Percentiles rank a stretch among this genome's conserved stretches.
phyloP scores from a whole-genome alignment of 1,139 yeast species.

The Ashbya aceris region DNA sequence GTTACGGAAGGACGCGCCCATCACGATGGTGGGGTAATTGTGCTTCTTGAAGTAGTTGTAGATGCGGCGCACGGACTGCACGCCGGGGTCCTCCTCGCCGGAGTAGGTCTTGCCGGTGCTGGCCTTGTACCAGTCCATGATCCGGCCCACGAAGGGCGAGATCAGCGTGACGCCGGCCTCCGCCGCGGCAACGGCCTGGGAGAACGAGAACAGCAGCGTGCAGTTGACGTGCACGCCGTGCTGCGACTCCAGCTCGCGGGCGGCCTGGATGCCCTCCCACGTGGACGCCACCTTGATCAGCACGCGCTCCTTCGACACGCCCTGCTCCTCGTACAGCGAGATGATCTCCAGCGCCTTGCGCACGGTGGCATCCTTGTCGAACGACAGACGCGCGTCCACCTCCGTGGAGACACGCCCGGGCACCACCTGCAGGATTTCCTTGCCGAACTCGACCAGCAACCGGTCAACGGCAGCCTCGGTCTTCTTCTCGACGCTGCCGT shows the following conservation, averaged over 20 bases:
- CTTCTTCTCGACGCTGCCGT: conserved; percentile 50
- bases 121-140: conserved; percentile 97
- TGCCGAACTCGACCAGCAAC: conserved; percentile 91
- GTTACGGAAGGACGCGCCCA: conserved; percentile 99
- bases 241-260: conserved; percentile 85
- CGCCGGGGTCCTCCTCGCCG: conserved; percentile 90
- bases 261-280: conserved; percentile 99
- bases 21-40: conserved; percentile 93
- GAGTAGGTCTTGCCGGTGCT: conserved; percentile 82
- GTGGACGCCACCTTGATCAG: conserved; percentile 96
- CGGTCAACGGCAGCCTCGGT: conserved; percentile 79
- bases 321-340: conserved; percentile 70
- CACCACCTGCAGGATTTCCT: conserved; percentile 83
- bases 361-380: conserved; percentile 87
- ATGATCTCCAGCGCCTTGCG: conserved; percentile 86
- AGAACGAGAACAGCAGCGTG: conserved; percentile 89
- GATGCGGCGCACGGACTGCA: conserved; percentile 73
- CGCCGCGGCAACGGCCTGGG: conserved; percentile 98
- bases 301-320: conserved; percentile 80
- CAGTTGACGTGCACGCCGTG: conserved; percentile 91
- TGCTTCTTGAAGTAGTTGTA: conserved; percentile 97
- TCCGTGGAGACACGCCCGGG: conserved; percentile 99
- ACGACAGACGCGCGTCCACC: conserved; percentile 96
- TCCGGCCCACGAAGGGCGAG: conserved; percentile 98
- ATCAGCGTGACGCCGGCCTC: conserved; percentile 94